Base-by-base conservation (phyloP, 225 moss, liverwort and hornwort genomes). In the Rhytidiadelphus loreus region DNA sequence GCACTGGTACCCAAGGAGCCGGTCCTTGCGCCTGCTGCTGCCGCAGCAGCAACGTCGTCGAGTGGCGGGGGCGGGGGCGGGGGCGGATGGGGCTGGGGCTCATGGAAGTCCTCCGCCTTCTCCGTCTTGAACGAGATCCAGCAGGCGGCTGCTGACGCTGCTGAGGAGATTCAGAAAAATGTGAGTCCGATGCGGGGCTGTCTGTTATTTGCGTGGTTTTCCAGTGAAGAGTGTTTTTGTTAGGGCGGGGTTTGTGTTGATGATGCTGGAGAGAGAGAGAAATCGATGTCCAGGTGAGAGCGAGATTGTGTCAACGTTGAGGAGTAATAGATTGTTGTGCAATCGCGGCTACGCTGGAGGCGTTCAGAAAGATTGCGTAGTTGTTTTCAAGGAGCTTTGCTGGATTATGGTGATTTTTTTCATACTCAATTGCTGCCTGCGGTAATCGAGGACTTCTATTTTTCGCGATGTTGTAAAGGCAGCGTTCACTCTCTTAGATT, bases 111-210 rank as follows among this genome's bases (percentile, higher is more conserved):
- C 17, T 98, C 98, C 28, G 98, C 98, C n/a, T 92, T 97, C 58
- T 96, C 96, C 33, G 97, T 96, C 69, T 92, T 98, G 62, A 93
- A 94, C 57, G 97, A 96, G 88, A 87, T 96, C 55, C 97, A 98
- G 90, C 96, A 97, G 89, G 97, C 88, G 87, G 98, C 98, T 77
- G 87, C 93, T 63, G 96, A 97, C 13, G 98, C 96, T 76, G 98
- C 96, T 17, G 97, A 96, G 65, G 97, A 98, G 93, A 96, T 98
- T 90, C 97, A 96, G 76, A 96, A 94, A 89, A 98, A 94, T 96
- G 98, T 92, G 84, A 91, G 93, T 86, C 22, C 26, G 39, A 63
- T 57, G 85, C 56, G 50, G 50, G 50, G 2, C 22, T 21, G 50
- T 63, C 21, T 88, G 59, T 85, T 71, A 9, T 88, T 88, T 30